Conservation (phyloP, 75 land plant genomes). For the Pinus albicaulis region DNA sequence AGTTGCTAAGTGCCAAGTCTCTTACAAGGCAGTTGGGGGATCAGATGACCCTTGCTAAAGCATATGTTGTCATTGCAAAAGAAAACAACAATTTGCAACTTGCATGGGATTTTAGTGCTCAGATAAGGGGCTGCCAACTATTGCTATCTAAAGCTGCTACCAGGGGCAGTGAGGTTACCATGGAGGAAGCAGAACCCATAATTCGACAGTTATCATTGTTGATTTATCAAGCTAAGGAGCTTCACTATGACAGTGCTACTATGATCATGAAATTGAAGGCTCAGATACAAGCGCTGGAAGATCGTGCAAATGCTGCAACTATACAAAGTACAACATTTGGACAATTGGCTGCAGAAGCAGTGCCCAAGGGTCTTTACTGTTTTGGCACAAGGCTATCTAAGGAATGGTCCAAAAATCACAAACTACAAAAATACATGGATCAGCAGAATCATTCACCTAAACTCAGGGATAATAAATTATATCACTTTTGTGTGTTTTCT, state of each 20-base stretch:
- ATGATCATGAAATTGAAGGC: conserved; percentile 82
- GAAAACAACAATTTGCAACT: conserved; percentile 76
- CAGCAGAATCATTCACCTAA: conserved; percentile 9
- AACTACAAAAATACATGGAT: conserved; percentile 10
- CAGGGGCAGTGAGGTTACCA: conserved; percentile 38
- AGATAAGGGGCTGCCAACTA: conserved; percentile 69
- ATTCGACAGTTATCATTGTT: conserved; percentile 56
- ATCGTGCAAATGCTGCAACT: conserved; percentile 68
- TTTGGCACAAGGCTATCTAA: conserved; percentile 34
- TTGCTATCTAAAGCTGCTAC: conserved; percentile 82
- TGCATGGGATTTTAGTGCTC: conserved; percentile 86
- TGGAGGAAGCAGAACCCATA: conserved; percentile 68
- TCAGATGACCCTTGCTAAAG: conserved; percentile 85
- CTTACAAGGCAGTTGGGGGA: conserved; percentile 76
- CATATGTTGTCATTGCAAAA: conserved; percentile 86
- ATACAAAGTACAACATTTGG: conserved; percentile 79
- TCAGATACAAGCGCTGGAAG: conserved; percentile 79
- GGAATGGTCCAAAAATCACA: conserved; percentile 36
- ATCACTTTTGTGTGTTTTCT: conserved; percentile 92
- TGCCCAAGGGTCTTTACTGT: conserved; percentile 51
- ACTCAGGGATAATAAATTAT: conserved; percentile 63
- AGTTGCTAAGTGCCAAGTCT: conserved; percentile 55
- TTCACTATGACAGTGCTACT: conserved; percentile 87
- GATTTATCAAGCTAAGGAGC: conserved; percentile 73
- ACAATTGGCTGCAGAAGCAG: conserved; percentile 62